Evolutionary conservation across 192 early-diverging fungal genomes (phyloP), one percentile per base, ranked within the genome.

Genomic region (Coemansia sp.): DNA sequence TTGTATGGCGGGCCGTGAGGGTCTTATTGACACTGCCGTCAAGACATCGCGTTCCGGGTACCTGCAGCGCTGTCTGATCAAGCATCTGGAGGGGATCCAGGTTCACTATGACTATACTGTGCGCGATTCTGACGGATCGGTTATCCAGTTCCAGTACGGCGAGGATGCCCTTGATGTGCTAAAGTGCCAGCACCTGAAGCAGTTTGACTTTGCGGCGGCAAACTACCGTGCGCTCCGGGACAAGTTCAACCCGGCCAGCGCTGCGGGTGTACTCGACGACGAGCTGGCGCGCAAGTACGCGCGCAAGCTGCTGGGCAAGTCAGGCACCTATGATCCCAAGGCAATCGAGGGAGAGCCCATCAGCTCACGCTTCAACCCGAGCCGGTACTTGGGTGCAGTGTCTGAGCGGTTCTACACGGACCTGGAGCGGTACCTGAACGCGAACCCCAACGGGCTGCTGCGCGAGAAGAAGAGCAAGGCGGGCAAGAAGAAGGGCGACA

Each of bases 1-100:
- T 71, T 87, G 92, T 58, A 99, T 99, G 96, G 95, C 94, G 48
- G 96, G 96, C 59, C 88, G 96, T 72, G 96, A 99, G 80, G 96
- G 96, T 49, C 77, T 99, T n/a, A 98, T 99, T 46, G 96, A 99
- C 78, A 99, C 96, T 7, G 96, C 96, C 48, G 96, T 99, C 66
- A 99, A 99, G 78, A 99, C 96, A 0, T 93, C 95, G 36, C 85
- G 92, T 50, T 98, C 96, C 12, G 96, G 96, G 25, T 99, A 99
- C 62, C 72, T 99, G 49, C 96, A 99, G 69, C 89, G 96, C 60
- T 98, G 96, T 78, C 80, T 99, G 50, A 95, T 99, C 63, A 99
- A 99, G 80, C 93, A 95, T 53, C 66, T 99, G 62, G 96, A 99
- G 79, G 91, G 94, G 37, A 76, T 98, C 35, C 75, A 72, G 35